phyloP scores from a whole-genome alignment of 106 monocot species.

The Posidonia australis region DNA sequence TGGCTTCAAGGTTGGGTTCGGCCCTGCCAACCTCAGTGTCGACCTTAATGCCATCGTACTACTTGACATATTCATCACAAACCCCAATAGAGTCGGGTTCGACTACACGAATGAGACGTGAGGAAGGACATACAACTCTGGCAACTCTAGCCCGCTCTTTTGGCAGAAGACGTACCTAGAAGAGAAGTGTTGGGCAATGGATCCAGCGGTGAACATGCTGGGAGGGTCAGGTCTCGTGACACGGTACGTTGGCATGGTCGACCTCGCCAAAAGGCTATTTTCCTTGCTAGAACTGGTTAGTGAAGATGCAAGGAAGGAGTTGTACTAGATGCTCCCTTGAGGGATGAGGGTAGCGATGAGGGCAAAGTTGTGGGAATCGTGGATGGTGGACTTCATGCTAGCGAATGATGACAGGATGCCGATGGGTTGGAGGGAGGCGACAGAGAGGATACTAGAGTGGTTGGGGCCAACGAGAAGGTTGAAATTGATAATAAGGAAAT shows the following conservation, averaged over 20 bases:
- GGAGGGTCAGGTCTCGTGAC: constrained; percentile 9
- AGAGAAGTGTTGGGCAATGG: too few species aligned
- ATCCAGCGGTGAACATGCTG: too few species aligned
- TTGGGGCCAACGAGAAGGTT: constrained; percentile 18
- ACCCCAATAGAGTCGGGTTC: too few species aligned
- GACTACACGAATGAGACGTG: too few species aligned
- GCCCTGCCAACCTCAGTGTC: too few species aligned
- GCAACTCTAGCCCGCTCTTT: too few species aligned
- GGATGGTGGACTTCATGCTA: not conserved
- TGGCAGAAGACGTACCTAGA: too few species aligned
- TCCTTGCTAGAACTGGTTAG: not conserved
- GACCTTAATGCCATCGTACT: too few species aligned
- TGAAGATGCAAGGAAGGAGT: constrained; percentile 10
- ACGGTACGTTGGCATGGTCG: constrained; percentile 15
- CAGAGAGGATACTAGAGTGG: constrained; percentile 13
- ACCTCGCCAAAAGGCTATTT: constrained; percentile 4
- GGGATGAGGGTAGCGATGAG: constrained; percentile 8
- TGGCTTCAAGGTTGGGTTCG: too few species aligned
- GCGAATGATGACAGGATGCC: constrained; percentile 7
- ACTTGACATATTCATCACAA: too few species aligned
- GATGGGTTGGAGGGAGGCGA: constrained; percentile 21
- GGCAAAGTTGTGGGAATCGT: constrained; percentile 13
- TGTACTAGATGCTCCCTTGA: constrained; percentile 18
- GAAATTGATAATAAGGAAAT: too few species aligned
- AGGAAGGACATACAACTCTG: too few species aligned